Conservation (phyloP, 2,329 filamentous ascomycete genomes). For the Aspergillus amoenus region DNA sequence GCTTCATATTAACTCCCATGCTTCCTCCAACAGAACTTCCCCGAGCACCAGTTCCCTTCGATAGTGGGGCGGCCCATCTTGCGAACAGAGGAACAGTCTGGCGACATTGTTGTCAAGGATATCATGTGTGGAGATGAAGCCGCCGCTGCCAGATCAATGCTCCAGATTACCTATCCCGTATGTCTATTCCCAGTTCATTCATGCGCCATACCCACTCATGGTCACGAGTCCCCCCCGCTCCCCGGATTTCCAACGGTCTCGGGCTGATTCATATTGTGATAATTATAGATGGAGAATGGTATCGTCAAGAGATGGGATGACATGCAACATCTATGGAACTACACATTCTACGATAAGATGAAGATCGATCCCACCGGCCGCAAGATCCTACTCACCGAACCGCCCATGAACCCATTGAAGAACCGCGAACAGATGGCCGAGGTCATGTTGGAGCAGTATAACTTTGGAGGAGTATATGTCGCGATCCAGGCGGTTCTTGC, state of each 20-base stretch:
- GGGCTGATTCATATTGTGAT: background rate
- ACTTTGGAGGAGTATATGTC: constrained; percentile 95
- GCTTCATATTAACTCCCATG: constrained; percentile 1
- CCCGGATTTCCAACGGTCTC: constrained; percentile 6
- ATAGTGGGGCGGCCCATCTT: constrained; percentile 98
- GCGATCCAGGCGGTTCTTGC: constrained; percentile 96
- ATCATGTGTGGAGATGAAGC: constrained; percentile 99
- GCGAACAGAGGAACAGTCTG: constrained; percentile 86
- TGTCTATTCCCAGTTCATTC: constrained; percentile 25
- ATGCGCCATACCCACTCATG: background rate
- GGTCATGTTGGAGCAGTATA: constrained; percentile 98
- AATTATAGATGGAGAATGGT: constrained; percentile 87
- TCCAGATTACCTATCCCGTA: constrained; percentile 95
- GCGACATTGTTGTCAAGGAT: constrained; percentile 79
- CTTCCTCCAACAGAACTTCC: constrained; percentile 74
- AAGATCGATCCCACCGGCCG: constrained; percentile 83
- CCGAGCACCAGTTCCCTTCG: constrained; percentile 96
- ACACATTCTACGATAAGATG: constrained; percentile 97
- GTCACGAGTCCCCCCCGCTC: constrained; percentile 6
- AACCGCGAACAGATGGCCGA: constrained; percentile 98
- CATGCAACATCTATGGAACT: constrained; percentile 99
- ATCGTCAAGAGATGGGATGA: constrained; percentile 99
- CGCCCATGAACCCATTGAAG: constrained; percentile 94
- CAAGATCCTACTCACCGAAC: constrained; percentile 97
- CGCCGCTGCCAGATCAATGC: constrained; percentile 90